Evolutionary conservation across 1,284 basidiomycete species (phyloP), one percentile per base, ranked within the genome.

Genomic region (Rhodotorula glutinis): DNA sequence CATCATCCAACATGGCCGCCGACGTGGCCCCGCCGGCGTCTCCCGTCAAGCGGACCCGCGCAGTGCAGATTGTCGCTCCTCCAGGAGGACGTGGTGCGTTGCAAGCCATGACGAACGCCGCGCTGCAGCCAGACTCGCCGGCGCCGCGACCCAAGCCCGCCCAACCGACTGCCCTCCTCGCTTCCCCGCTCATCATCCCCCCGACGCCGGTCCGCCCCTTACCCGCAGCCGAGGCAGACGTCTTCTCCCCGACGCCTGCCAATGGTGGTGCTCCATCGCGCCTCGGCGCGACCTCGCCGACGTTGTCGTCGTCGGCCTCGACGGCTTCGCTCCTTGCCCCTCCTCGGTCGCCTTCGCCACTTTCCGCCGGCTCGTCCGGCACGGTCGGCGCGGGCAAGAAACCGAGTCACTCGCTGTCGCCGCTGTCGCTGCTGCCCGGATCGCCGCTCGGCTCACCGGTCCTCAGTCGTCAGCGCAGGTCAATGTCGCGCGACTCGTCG

Each of bases 41-140:
- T 40, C 74, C 74, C 30, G 61, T 65, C 52, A 74, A 73, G 61
- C 69, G 71, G 49, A 71, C 73, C 30, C 63, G 56, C 57, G 73
- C 69, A 41, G 66, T 67, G 52, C 74, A 66, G 64, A 70, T 68
- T 56, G 55, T 66, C 13, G 68, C 67, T 4, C 70, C 70, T n/a
- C 70, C 67, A 8, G 59, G 65, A 4, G 59, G 65, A 3, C 53
- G 63, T 2, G 53, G 46, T 8, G 56, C 66, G 4, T 62, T 65
- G 14, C 62, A 60, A 44, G 66, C 66, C n/a, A 69, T 65, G 66
- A 65, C 57, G 21, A 67, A 60, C 55, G 66, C 65, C 13, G 62
- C 73, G 8, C 66, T 62, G 63, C 62, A 56, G 40, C 67, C 57
- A 17, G 57, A 59, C 43, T 70, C 70, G 38, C 67, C 63, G 30